Evolutionary conservation across 2,329 filamentous ascomycete genomes (phyloP).

Genomic region (Curvularia spicifera): DNA sequence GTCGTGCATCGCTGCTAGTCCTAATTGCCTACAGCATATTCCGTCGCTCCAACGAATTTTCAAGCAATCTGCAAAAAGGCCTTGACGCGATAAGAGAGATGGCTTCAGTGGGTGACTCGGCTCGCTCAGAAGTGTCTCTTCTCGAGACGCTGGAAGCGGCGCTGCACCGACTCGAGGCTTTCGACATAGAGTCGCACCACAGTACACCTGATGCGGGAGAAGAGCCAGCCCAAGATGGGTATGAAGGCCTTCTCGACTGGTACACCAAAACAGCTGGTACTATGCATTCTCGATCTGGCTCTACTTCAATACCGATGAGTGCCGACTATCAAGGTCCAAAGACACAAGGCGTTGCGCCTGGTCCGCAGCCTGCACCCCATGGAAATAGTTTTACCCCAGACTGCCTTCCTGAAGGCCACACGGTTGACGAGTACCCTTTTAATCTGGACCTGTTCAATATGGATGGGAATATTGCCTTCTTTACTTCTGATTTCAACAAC

Average conservation of each 20-base stretch:
- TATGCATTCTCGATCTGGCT: not conserved
- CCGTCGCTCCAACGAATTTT: constrained; percentile 16
- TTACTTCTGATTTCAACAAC: constrained; percentile 14
- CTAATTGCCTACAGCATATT: constrained; percentile 22
- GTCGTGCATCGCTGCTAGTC: constrained; percentile 21
- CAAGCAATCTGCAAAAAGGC: constrained; percentile 14
- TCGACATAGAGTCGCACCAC: constrained; percentile 9
- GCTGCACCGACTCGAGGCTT: constrained; percentile 17
- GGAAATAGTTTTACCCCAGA: not conserved
- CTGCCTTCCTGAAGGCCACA: not conserved
- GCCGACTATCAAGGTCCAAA: not conserved
- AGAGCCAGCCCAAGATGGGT: constrained; percentile 11
- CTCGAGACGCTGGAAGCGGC: constrained; percentile 18
- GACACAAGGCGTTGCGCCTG: not conserved
- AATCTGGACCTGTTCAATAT: constrained; percentile 18
- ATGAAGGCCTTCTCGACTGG: constrained; percentile 16
- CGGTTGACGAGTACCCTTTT: constrained; percentile 17
- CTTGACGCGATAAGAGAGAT: constrained; percentile 19
- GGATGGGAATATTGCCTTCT: constrained; percentile 16
- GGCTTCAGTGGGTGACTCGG: constrained; percentile 19
- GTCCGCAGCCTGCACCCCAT: not conserved
- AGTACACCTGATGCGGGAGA: not conserved
- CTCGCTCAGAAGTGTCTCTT: constrained; percentile 20
- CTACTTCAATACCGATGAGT: not conserved
- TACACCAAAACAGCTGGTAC: constrained; percentile 10